phyloP scores from a whole-genome alignment of 2,329 filamentous ascomycete genomes.

The Fusarium floridanum region DNA sequence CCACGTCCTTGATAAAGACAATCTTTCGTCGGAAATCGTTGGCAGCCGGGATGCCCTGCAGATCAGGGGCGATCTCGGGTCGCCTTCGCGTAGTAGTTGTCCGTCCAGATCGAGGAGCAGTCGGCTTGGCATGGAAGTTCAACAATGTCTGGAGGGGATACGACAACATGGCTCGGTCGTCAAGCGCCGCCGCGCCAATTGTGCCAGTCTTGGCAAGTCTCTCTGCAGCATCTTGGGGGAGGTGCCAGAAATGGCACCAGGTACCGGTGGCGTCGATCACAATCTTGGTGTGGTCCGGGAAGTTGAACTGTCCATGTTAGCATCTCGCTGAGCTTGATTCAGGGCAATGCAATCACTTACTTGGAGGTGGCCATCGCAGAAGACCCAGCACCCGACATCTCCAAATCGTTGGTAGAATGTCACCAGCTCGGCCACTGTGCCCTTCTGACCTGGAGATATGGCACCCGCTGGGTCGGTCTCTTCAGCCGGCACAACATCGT shows the following conservation, averaged over 20 bases:
- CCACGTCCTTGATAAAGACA: conserved; percentile 75
- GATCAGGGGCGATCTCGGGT: conserved; percentile 70
- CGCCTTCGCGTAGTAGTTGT: conserved; percentile 65
- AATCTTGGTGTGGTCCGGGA: conserved; percentile 89
- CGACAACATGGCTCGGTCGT: conserved; percentile 77
- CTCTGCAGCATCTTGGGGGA: conserved; percentile 77
- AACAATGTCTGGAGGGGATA: conserved; percentile 80
- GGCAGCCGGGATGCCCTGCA: conserved; percentile 75
- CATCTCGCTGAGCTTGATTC: neutral
- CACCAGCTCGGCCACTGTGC: conserved; percentile 69
- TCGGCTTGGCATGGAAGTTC: conserved; percentile 70
- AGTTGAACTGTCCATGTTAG: conserved; percentile 76
- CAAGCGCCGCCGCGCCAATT: conserved; percentile 77
- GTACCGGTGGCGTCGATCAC: conserved; percentile 81
- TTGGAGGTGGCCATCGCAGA: conserved; percentile 83
- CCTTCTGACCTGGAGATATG: conserved; percentile 54
- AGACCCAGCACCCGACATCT: conserved; percentile 85
- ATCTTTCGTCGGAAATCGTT: conserved; percentile 83
- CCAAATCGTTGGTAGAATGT: conserved; percentile 87
- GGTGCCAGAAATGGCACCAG: conserved; percentile 83
- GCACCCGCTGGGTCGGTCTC: conserved; percentile 58
- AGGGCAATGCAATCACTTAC: conserved; percentile 54
- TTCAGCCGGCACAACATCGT: conserved; percentile 69
- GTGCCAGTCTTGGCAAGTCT: conserved; percentile 74
- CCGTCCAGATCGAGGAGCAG: conserved; percentile 55